Evolutionary conservation across 768 basidiomycete genomes (phyloP).

Genomic region (Tulasnella sp.): DNA sequence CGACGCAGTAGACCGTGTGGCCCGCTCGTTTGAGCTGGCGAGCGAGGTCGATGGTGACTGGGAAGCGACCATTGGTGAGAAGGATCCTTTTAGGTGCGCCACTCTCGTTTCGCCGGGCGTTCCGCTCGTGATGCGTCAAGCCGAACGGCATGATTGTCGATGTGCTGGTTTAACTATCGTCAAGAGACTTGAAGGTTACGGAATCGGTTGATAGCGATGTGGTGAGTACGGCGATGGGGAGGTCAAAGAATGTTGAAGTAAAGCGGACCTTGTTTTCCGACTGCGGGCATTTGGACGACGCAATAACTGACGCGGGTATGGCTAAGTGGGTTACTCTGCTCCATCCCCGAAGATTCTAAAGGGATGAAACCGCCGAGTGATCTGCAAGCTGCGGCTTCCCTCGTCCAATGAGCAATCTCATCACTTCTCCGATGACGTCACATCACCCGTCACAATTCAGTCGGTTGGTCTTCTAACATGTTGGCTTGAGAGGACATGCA

Average conservation of each 20-base stretch:
- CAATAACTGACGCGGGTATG: neutral
- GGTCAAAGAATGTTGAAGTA: neutral
- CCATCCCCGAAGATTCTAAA: neutral
- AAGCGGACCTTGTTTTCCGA: neutral
- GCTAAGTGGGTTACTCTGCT: too few relatives aligned
- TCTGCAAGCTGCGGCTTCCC: neutral
- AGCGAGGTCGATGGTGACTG: slow-evolving; percentile 11
- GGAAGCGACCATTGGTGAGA: slow-evolving; percentile 13
- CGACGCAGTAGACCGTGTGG: slow-evolving; percentile 4
- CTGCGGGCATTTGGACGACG: neutral
- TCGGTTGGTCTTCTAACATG: too few relatives aligned
- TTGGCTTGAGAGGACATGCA: too few relatives aligned
- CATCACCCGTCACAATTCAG: neutral
- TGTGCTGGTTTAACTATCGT: neutral
- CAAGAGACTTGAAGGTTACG: neutral
- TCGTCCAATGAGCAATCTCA: neutral
- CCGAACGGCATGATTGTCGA: neutral
- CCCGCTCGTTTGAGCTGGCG: slow-evolving; percentile 5
- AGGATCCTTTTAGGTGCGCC: neutral
- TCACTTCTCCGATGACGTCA: neutral
- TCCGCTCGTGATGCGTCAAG: neutral
- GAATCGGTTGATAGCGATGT: neutral
- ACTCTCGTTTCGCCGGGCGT: neutral
- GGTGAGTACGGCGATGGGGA: neutral
- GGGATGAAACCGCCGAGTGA: neutral